phyloP scores from a whole-genome alignment of 1,284 basidiomycete genomes.

The Mycosarcoma maydis region DNA sequence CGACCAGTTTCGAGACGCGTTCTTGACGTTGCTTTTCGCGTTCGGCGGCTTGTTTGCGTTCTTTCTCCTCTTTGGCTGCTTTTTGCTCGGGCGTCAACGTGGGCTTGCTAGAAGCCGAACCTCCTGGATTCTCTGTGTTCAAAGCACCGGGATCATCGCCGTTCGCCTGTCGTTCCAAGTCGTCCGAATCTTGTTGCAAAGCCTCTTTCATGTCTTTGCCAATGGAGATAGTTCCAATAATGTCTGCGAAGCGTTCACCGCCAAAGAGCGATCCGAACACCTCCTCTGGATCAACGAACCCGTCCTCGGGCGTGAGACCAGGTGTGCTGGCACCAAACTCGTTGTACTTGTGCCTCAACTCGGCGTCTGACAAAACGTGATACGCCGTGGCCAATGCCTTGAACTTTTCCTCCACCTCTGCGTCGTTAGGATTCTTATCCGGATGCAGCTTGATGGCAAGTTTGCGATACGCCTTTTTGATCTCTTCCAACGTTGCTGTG shows the following conservation, averaged over 20 bases:
- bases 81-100: slow-evolving; percentile 83
- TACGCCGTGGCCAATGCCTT: slow-evolving; percentile 72
- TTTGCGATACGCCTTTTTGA: slow-evolving; percentile 95
- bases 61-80: slow-evolving; percentile 79
- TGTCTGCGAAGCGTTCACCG: slow-evolving; percentile 81
- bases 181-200: slow-evolving; percentile 88
- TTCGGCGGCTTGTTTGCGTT: slow-evolving; percentile 73
- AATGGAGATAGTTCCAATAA: slow-evolving; percentile 83
- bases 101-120: slow-evolving; percentile 53
- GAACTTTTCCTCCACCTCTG: slow-evolving; percentile 82
- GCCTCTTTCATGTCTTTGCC: slow-evolving; percentile 98
- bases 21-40: slow-evolving; percentile 82
- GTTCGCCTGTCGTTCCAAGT: slow-evolving; percentile 63
- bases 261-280: slow-evolving; percentile 75
- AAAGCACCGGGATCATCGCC: slow-evolving; percentile 11
- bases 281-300: slow-evolving; percentile 78
- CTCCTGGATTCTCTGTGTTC: background rate
- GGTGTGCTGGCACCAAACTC: slow-evolving; percentile 72
- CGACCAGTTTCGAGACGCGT: slow-evolving; percentile 82
- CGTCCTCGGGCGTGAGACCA: slow-evolving; percentile 62
- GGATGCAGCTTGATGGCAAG: slow-evolving; percentile 86
- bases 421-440: slow-evolving; percentile 89
- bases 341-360: slow-evolving; percentile 89
- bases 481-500: slow-evolving; percentile 80
- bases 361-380: slow-evolving; percentile 79